Conservation (phyloP, 768 basidiomycete species). For the Hericium alpestre region DNA sequence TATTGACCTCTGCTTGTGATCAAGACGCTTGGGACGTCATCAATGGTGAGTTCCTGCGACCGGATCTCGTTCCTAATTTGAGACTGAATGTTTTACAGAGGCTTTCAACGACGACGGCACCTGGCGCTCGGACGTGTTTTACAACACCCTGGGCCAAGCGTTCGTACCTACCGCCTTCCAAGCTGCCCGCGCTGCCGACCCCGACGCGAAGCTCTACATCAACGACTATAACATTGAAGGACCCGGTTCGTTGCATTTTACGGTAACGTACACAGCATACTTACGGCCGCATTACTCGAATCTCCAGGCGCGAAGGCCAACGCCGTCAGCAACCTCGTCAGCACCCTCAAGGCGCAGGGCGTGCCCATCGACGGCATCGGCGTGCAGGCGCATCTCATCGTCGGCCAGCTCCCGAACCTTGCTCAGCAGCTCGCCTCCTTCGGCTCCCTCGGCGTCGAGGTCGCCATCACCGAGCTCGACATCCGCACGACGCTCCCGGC, state of each 20-base stretch:
- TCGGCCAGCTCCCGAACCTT: constrained; percentile 39
- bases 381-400: constrained; percentile 49
- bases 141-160: constrained; percentile 34
- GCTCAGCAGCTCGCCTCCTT: constrained; percentile 42
- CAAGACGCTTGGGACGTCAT: constrained; percentile 43
- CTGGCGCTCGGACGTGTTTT: constrained; percentile 44
- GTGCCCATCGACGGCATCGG: constrained; percentile 54
- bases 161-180: constrained; percentile 41
- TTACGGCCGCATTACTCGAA: neutral
- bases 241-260: constrained; percentile 17
- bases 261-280: neutral
- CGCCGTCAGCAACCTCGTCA: constrained; percentile 43
- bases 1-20: constrained; percentile 12
- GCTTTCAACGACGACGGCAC: constrained; percentile 55
- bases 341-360: constrained; percentile 34
- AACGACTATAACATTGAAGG: constrained; percentile 28
- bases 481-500: constrained; percentile 52
- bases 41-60: constrained; percentile 25
- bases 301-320: constrained; percentile 30
- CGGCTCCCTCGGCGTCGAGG: constrained; percentile 49
- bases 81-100: constrained; percentile 33
- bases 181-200: constrained; percentile 43
- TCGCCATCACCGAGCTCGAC: constrained; percentile 61
- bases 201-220: constrained; percentile 45
- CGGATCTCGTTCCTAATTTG: neutral